Evolutionary conservation across 1,139 yeast genomes (phyloP), one percentile per base, ranked within the genome.

Genomic region (Yamadazyma kanchanaburiensis): DNA sequence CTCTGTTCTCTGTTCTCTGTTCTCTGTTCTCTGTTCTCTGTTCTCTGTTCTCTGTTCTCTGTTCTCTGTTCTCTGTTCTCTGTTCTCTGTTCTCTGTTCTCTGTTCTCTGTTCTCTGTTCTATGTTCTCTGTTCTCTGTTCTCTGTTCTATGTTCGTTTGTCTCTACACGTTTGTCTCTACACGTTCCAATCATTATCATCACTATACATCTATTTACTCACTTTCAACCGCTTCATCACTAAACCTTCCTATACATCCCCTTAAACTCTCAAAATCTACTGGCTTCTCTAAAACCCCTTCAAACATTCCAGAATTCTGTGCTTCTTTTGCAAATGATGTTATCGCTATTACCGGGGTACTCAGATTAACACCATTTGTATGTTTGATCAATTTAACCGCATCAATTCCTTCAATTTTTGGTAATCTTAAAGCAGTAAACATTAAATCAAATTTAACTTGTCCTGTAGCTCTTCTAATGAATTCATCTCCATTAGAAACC

Each of bases 391-490:
- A 63, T 42, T 84, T 80, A 5, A 83, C 83, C 20, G 94, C 82
- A 55, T 86, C 95, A 10, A 80, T 68, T 2, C 87, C 82, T 32
- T 71, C 77, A 21, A 85, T 66, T 42, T 80, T 79, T 10, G 84
- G 76, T 16, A 85, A 61, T 45, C 75, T 76, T 37, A 83, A 66
- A 2, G 91, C 91, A 0, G 94, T 80, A 38, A 89, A 68, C 21
- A 91, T 87, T 25, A 88, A 48, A 55, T 89, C 96, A 60, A 87
- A 91, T 46, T 77, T 80, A 15, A 87, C 86, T 33, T 80, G 82
- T 23, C 95, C 84, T 0, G 94, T 83, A 5, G 91, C 88, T 34
- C 94, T 60, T 37, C 94, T 70, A 10, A 88, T 75, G 32, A 88
- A 67, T 40, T 87, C 96, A 39, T 88, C 91, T 1, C 95, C 95